Conservation (phyloP, 2,329 filamentous ascomycete species). For the Aspergillus clavatus region DNA sequence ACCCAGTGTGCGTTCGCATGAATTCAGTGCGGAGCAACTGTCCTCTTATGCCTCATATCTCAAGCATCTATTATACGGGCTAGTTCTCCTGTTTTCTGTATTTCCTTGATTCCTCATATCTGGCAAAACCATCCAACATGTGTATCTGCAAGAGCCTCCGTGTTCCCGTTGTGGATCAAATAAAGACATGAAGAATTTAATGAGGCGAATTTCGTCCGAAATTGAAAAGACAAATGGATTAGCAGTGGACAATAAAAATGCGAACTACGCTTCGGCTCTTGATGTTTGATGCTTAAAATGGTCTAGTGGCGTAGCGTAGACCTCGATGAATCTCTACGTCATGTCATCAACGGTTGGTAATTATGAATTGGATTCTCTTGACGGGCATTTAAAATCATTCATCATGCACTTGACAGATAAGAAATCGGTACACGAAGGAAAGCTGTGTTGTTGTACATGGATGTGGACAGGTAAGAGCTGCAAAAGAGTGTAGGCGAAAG, state of each 20-base stretch:
- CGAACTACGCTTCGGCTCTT: too few species aligned
- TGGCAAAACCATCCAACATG: constrained; percentile 10
- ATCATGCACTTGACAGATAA: too few species aligned
- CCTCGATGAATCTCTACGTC: too few species aligned
- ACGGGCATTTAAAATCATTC: too few species aligned
- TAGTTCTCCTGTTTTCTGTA: constrained; percentile 7
- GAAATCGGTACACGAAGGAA: too few species aligned
- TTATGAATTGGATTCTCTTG: too few species aligned
- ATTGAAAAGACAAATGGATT: constrained; percentile 8
- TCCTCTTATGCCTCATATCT: constrained; percentile 3
- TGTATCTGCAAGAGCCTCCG: constrained; percentile 9
- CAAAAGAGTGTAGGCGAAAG: too few species aligned
- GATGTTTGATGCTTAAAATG: too few species aligned
- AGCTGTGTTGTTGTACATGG: too few species aligned
- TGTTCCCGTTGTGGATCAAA: not conserved
- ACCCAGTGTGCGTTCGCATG: constrained; percentile 12
- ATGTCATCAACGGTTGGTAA: too few species aligned
- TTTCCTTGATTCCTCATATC: constrained; percentile 11
- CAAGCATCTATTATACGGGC: constrained; percentile 12
- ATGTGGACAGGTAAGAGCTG: too few species aligned
- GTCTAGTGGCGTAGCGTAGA: too few species aligned
- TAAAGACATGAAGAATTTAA: constrained; percentile 8
- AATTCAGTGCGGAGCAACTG: constrained; percentile 9
- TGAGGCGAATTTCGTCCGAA: constrained; percentile 10
- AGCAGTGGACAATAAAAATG: constrained; percentile 12